Conservation (phyloP, 257 asterid species). For the Solanum sejunctum region DNA sequence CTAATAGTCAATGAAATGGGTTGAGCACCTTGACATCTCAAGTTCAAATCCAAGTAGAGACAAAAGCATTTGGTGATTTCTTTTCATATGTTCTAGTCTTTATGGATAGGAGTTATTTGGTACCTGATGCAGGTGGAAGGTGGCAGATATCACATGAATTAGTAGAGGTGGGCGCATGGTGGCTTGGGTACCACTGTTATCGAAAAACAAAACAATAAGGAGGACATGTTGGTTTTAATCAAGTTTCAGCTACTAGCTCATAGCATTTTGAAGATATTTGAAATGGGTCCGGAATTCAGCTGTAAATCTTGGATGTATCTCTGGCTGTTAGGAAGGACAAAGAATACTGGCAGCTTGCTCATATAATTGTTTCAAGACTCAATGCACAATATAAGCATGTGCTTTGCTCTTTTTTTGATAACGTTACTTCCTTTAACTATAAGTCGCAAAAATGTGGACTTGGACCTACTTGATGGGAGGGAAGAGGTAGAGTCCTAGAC, state of each 20-base stretch:
- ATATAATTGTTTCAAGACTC: neutral
- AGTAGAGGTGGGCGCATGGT: too few relatives aligned
- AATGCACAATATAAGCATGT: neutral
- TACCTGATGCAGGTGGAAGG: too few relatives aligned
- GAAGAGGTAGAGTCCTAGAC: neutral
- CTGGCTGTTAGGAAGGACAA: neutral
- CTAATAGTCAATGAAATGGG: too few relatives aligned
- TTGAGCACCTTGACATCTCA: too few relatives aligned
- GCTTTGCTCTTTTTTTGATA: neutral
- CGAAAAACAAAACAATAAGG: neutral
- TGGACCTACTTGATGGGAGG: neutral
- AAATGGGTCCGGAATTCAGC: neutral
- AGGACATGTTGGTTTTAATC: neutral
- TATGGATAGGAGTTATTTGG: too few relatives aligned
- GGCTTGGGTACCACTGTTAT: too few relatives aligned
- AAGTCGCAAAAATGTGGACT: neutral
- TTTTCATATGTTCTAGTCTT: too few relatives aligned
- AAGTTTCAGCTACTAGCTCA: neutral
- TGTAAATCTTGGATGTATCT: neutral
- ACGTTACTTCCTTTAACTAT: neutral
- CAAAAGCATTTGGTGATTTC: too few relatives aligned
- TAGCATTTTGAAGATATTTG: neutral
- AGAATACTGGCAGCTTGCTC: neutral
- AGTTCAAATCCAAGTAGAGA: too few relatives aligned
- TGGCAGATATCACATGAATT: too few relatives aligned